Evolutionary conservation across 805 yeast species (phyloP).

Genomic region (Saccharomycopsis synnaedendra): DNA sequence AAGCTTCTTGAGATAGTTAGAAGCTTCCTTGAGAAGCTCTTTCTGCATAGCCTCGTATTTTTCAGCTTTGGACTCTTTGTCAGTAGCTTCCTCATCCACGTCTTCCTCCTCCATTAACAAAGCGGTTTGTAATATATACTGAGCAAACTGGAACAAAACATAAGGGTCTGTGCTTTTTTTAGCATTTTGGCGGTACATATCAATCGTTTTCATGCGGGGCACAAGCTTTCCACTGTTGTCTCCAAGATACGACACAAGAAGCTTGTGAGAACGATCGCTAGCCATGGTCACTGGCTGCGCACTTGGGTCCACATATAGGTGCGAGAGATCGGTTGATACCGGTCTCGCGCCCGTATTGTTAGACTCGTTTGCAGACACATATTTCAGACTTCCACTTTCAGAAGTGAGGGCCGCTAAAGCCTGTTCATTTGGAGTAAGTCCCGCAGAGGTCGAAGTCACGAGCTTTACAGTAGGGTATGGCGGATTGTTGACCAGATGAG

Average conservation of each 20-base stretch:
- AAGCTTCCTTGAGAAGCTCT: conserved; percentile 68
- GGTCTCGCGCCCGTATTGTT: conserved; percentile 17
- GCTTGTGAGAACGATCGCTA: conserved; percentile 37
- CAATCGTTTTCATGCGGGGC: conserved; percentile 76
- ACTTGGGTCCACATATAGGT: conserved; percentile 25
- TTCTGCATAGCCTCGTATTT: conserved; percentile 11
- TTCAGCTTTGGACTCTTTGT: conserved; percentile 2
- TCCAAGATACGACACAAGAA: conserved; percentile 44
- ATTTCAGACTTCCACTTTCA: too few species aligned
- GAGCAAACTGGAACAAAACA: conserved; percentile 84
- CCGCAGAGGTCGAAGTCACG: not conserved
- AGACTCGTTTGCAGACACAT: not conserved
- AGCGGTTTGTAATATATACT: conserved; percentile 80
- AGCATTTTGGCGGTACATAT: conserved; percentile 77
- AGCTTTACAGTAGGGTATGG: not conserved
- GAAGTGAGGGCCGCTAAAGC: not conserved
- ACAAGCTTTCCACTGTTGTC: conserved; percentile 35
- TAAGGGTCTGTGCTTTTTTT: conserved; percentile 76
- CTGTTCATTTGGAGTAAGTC: not conserved
- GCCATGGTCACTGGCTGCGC: conserved; percentile 14
- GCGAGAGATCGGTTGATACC: conserved; percentile 31
- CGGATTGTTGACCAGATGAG: too few species aligned
- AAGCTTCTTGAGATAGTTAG: conserved; percentile 53
- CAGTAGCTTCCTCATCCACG: not conserved
- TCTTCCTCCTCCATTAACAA: conserved; percentile 36